Evolutionary conservation across 2,329 filamentous ascomycete genomes (phyloP), one percentile per base, ranked within the genome.

Genomic region (Teratosphaeria gauchensis): DNA sequence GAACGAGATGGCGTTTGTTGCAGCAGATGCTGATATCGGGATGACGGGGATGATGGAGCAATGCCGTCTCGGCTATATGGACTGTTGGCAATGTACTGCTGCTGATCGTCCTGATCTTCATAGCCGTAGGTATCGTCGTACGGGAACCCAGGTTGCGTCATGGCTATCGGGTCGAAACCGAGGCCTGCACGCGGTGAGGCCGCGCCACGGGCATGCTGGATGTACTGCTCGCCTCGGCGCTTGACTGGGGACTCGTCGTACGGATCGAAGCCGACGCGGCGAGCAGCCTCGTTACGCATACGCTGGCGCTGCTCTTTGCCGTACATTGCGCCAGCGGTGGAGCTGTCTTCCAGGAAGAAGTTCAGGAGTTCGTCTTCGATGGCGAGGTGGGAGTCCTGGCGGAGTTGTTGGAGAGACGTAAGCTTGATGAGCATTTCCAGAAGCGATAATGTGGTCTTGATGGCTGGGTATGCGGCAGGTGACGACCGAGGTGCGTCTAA

Each of bases 381-480:
- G 6, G 90, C 84, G n/a, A 96, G 81, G 67, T 96, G 91, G 0
- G 89, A 91, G 48, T 84, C 82, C 77, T 96, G 92, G 70, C 95
- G 89, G 72, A 94, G 95, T 76, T 96, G 90, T 70, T 96, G 92
- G 14, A 96, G 82, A 24, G 90, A 90, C 4, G 88, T 86, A 53
- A 96, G 81, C 51, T 92, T 89, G 53, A 96, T 83, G 33, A 96
- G 79, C 78, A 92, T 94, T 73, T 96, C 92, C 57, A 96, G 82
- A 8, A 96, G 82, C 1, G 92, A 96, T 5, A 90, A 78, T 0
- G 84, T 88, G 0, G 85, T 86, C 57, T 82, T 83, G 65, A 88
- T 82, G 32, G 80, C 61, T 16, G 61, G 61, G 38, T 19, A 21
- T 5, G 53, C n/a, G 66, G 63, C 30, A 65, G 32, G 24, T 16